Conservation (phyloP, 2,329 filamentous ascomycete genomes). For the Neophaeococcomyces aloes region DNA sequence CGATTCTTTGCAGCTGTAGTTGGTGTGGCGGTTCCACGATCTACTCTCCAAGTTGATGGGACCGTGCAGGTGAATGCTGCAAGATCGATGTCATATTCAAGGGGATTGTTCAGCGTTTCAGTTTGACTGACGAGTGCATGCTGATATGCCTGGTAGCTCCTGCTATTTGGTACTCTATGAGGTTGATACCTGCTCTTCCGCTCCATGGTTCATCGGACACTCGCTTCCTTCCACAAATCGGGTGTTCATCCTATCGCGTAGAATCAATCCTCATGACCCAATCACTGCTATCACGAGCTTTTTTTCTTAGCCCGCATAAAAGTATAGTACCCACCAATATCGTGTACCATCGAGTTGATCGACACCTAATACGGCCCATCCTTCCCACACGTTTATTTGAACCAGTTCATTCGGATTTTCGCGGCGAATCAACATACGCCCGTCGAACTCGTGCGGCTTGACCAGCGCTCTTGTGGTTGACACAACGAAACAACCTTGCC, state of each 20-base stretch:
- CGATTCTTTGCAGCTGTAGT: too few species aligned
- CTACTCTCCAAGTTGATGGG: too few species aligned
- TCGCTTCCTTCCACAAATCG: too few species aligned
- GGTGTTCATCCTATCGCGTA: background rate
- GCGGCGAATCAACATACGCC: background rate
- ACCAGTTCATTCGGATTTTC: background rate
- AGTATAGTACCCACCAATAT: background rate
- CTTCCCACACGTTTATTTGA: background rate
- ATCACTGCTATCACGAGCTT: conserved; percentile 6
- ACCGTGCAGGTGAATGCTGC: too few species aligned
- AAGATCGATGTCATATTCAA: background rate
- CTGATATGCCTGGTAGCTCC: background rate
- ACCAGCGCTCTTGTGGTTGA: background rate
- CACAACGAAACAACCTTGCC: too few species aligned
- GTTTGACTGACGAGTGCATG: background rate
- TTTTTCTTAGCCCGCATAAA: too few species aligned
- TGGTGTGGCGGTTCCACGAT: too few species aligned
- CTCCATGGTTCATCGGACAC: background rate
- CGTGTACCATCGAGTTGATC: background rate
- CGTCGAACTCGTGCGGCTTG: background rate
- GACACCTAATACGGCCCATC: background rate
- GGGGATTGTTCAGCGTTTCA: too few species aligned
- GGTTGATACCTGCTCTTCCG: background rate
- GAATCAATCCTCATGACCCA: background rate
- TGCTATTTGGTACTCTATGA: too few species aligned